Percentiles rank a stretch among this genome's conserved stretches.
phyloP scores from a whole-genome alignment of 176 grass and related monocot species.

The Rhynchospora pubera region DNA sequence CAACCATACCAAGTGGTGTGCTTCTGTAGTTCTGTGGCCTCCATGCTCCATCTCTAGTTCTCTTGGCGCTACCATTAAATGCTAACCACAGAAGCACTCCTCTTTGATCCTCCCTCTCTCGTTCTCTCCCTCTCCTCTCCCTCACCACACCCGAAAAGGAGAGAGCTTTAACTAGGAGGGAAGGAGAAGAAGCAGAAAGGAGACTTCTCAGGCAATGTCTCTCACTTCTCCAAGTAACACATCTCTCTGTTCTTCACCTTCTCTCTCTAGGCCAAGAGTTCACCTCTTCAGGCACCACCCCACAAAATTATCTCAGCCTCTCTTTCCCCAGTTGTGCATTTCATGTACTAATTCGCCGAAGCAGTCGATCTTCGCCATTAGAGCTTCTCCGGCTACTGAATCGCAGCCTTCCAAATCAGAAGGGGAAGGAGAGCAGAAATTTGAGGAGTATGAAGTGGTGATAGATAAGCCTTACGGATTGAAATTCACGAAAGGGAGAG shows the following conservation, averaged over 20 bases:
- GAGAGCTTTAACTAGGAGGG: neutral
- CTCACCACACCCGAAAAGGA: constrained; percentile 5
- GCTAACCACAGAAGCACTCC: constrained; percentile 12
- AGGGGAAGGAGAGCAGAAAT: constrained; percentile 13
- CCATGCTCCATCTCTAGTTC: neutral
- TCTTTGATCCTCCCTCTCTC: neutral
- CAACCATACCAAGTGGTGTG: too few species aligned
- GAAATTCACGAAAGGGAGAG: constrained; percentile 73
- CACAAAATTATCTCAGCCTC: neutral
- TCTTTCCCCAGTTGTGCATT: neutral
- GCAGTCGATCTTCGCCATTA: neutral
- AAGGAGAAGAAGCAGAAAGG: neutral
- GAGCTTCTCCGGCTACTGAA: constrained; percentile 43
- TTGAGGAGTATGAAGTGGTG: constrained; percentile 77
- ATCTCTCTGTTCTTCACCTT: constrained; percentile 44
- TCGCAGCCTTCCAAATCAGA: constrained; percentile 40
- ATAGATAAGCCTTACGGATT: constrained; percentile 85
- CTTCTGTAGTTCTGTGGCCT: neutral
- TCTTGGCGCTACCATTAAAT: neutral
- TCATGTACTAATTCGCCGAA: neutral
- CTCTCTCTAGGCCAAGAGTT: constrained; percentile 20
- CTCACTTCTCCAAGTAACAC: constrained; percentile 33
- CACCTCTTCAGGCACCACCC: neutral
- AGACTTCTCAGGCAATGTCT: constrained; percentile 20
- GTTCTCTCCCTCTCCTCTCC: too few species aligned